Percentiles rank a stretch among this genome's conserved stretches.
phyloP scores from a whole-genome alignment of 192 early-diverging fungal species.

The Martensiomyces pterosporus region DNA sequence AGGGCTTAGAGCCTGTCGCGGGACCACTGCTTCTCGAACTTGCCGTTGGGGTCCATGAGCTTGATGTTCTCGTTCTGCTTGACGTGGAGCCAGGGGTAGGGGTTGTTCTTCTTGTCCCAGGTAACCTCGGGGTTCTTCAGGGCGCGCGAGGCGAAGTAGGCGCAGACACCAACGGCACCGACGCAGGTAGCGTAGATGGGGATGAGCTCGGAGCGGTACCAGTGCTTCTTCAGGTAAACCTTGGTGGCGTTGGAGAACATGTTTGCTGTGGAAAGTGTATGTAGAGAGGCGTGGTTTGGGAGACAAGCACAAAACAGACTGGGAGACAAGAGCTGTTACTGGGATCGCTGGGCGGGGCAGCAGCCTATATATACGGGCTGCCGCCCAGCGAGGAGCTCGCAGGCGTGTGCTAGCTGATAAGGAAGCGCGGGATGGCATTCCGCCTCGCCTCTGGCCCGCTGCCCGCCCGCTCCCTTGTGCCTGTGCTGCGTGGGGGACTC shows the following conservation, averaged over 20 bases:
- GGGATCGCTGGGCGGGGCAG: too few relatives aligned
- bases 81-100: conserved; percentile 49
- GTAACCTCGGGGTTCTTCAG: conserved; percentile 48
- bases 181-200: conserved; percentile 43
- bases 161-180: conserved; percentile 37
- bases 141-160: conserved; percentile 33
- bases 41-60: conserved; percentile 42
- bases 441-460: too few relatives aligned
- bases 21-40: conserved; percentile 48
- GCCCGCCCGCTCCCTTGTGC: too few relatives aligned
- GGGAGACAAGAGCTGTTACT: too few relatives aligned
- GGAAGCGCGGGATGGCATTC: too few relatives aligned
- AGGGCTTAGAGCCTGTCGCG: conserved; percentile 37
- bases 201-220: conserved; percentile 52
- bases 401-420: too few relatives aligned
- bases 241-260: conserved; percentile 48
- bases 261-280: conserved; percentile 7
- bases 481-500: too few relatives aligned
- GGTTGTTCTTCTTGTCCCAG: conserved; percentile 48
- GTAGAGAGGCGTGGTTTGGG: conserved; percentile 3
- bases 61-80: conserved; percentile 52
- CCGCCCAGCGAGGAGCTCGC: too few relatives aligned
- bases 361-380: too few relatives aligned
- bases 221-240: conserved; percentile 47
- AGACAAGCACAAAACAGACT: conserved; percentile 15